Evolutionary conservation across 1,284 basidiomycete species (phyloP).

Genomic region (Rhodotorula sp.): DNA sequence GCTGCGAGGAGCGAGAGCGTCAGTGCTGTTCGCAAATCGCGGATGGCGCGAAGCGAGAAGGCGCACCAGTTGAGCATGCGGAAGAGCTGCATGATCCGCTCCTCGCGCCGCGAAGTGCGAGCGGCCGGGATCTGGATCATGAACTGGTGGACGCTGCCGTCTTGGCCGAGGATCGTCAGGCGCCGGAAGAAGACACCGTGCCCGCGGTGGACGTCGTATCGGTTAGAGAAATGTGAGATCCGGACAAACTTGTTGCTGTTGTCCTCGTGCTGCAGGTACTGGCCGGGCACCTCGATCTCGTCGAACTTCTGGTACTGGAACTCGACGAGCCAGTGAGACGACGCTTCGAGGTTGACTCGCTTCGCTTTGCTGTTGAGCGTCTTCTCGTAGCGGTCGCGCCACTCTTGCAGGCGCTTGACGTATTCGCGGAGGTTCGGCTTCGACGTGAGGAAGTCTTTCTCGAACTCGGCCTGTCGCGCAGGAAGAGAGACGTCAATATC

Average conservation of each 20-base stretch:
- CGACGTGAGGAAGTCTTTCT: slow-evolving; percentile 83
- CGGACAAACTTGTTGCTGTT: slow-evolving; percentile 87
- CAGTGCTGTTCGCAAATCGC: not conserved
- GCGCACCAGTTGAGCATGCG: slow-evolving; percentile 85
- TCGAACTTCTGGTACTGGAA: slow-evolving; percentile 99
- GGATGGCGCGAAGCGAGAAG: not conserved
- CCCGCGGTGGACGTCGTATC: slow-evolving; percentile 82
- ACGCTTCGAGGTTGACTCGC: slow-evolving; percentile 79
- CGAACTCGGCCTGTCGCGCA: slow-evolving; percentile 69
- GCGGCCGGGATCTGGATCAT: slow-evolving; percentile 86
- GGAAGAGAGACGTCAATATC: not conserved
- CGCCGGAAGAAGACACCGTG: slow-evolving; percentile 86
- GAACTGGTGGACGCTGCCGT: slow-evolving; percentile 84
- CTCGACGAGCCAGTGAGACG: slow-evolving; percentile 92
- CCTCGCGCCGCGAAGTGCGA: slow-evolving; percentile 86
- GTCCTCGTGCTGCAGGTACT: slow-evolving; percentile 97
- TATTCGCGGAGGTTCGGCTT: slow-evolving; percentile 84
- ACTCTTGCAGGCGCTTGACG: slow-evolving; percentile 81
- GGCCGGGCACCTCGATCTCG: slow-evolving; percentile 96
- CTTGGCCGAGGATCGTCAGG: slow-evolving; percentile 87
- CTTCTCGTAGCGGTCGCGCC: slow-evolving; percentile 90
- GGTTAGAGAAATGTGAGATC: slow-evolving; percentile 86
- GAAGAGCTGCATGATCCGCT: slow-evolving; percentile 86
- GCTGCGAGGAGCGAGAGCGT: slow-evolving; percentile 52
- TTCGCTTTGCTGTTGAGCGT: slow-evolving; percentile 78